Base-by-base conservation (phyloP, 2,329 filamentous ascomycete genomes). In the Xylaria polymorpha region DNA sequence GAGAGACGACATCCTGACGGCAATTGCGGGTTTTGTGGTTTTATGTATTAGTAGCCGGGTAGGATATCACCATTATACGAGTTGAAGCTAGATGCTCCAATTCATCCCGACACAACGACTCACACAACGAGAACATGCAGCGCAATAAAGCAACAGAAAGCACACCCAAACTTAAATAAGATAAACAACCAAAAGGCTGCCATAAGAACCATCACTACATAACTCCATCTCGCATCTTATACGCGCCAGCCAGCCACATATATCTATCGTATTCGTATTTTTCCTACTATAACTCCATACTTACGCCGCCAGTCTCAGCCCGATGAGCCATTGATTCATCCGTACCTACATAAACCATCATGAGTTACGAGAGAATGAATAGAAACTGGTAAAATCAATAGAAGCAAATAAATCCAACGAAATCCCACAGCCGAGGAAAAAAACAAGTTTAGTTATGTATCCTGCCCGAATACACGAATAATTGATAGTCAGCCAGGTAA, bases 371-470 rank as follows among this genome's bases (percentile, higher is more conserved):
- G 18, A 1, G 29, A 56, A 56, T 20, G 12, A 39, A 39, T 10
- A 22, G 25, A 57, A 57, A 5, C 53, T 9, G 20, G 14, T 9
- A 18, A 18, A 41, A 57, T 18, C 12, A 12, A 48, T n/a, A 14
- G 15, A 3, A 29, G 29, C 22, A 41, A 35, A 32, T 4, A 50
- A 62, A 59, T 15, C 29, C 43, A 37, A 35, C 18, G 48, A 46
- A 44, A 37, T 32, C 25, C 12, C 48, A 51, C 39, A 41, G 10
- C 20, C 12, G 2, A 18, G 15, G 22, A 25, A 14, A 7, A 43
- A 55, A 59, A 44, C n/a, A 46, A 15, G n/a, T 53, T 46, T 58
- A 59, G 57, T 44, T n/a, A 55, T 50, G 59, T 67, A 61, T 68
- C 55, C 51, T 61, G 51, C 61, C 57, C 41, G 20, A 44, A 58